These are phyloP conservation scores for Luzula sylvatica DNA, from an alignment of 176 grass and related monocot species.

Conservation along the genomic window DNA sequence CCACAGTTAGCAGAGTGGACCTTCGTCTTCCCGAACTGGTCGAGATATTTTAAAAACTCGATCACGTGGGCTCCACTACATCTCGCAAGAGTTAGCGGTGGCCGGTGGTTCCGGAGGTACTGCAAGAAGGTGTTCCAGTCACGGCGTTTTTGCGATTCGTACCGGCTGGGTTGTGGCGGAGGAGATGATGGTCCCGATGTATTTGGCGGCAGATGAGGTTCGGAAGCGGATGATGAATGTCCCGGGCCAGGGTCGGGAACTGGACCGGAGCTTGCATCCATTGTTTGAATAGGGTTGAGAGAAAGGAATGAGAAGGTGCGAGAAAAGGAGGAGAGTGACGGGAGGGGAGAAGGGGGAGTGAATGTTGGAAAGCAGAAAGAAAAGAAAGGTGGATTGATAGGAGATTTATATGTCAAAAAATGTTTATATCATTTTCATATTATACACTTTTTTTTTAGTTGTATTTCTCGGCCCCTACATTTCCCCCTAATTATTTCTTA, in stretches of 20 bases:
- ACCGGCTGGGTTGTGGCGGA: constrained; percentile 54
- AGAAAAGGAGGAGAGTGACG: constrained; percentile 43
- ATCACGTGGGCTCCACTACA: constrained; percentile 98
- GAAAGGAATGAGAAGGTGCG: constrained; percentile 15
- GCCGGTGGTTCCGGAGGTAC: constrained; percentile 94
- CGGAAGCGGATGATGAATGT: not conserved
- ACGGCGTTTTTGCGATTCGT: constrained; percentile 92
- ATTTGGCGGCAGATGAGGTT: not conserved
- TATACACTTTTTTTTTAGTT: too few species aligned
- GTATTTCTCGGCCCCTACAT: too few species aligned
- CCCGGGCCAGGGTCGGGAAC: constrained; percentile 19
- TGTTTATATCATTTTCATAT: not conserved
- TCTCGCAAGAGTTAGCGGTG: constrained; percentile 80
- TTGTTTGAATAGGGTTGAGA: not conserved
- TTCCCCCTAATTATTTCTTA: too few species aligned
- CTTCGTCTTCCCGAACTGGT: constrained; percentile 99
- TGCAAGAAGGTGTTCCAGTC: constrained; percentile 99
- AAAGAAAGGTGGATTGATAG: constrained; percentile 28
- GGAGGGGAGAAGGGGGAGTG: constrained; percentile 32
- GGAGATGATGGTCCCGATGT: not conserved
- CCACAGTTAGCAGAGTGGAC: constrained; percentile 56
- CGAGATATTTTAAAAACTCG: constrained; percentile 85
- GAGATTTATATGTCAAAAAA: constrained; percentile 22
- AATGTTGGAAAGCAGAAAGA: constrained; percentile 23
- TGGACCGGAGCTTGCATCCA: constrained; percentile 10